Conservation (phyloP, 306 rosid species). For the Trichosanthes truncata region DNA sequence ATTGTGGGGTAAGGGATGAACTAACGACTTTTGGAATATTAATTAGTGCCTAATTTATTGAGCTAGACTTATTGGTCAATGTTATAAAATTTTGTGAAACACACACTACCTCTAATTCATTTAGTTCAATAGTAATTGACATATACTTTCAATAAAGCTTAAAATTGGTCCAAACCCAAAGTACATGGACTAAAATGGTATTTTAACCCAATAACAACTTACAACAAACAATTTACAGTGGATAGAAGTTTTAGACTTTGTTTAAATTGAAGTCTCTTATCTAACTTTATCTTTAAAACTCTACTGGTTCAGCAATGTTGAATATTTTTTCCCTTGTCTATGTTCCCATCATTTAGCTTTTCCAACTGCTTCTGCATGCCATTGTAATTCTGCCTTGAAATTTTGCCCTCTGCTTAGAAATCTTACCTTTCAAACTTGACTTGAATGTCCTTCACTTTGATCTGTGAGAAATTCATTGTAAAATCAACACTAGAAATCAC, state of each 20-base stretch:
- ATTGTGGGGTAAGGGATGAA: too few relatives aligned
- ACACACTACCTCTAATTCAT: too few relatives aligned
- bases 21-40: too few relatives aligned
- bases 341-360: slow-evolving; percentile 46
- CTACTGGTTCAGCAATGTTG: slow-evolving; percentile 34
- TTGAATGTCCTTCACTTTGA: slow-evolving; percentile 14
- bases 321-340: slow-evolving; percentile 52
- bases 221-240: too few relatives aligned
- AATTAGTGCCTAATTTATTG: too few relatives aligned
- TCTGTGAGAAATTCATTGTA: neutral
- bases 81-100: too few relatives aligned
- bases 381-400: slow-evolving; percentile 18
- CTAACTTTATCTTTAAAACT: slow-evolving; percentile 9
- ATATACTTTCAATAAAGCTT: too few relatives aligned
- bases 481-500: slow-evolving; percentile 1
- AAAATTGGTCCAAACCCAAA: too few relatives aligned
- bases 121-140: too few relatives aligned
- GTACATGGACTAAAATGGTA: too few relatives aligned
- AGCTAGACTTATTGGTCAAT: too few relatives aligned
- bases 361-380: slow-evolving; percentile 49
- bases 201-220: too few relatives aligned
- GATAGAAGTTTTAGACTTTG: neutral
- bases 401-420: slow-evolving; percentile 7
- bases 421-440: neutral
- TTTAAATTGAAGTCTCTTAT: neutral